These are phyloP conservation scores for Macrolepiota albuminosa DNA, from an alignment of 768 basidiomycete genomes.

Conservation along the genomic window DNA sequence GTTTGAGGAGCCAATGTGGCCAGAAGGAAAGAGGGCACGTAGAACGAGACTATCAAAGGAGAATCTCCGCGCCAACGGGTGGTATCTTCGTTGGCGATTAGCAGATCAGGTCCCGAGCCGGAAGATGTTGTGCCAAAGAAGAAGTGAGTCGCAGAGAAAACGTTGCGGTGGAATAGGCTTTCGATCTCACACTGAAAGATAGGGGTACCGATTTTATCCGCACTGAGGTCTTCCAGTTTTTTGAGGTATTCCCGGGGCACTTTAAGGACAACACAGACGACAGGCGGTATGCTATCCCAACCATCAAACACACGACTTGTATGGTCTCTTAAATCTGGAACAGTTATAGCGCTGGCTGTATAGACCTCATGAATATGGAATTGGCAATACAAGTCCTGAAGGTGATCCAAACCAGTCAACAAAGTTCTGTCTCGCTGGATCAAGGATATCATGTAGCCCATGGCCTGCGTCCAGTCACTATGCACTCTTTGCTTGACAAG, in stretches of 20 bases:
- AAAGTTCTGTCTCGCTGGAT: slow-evolving; percentile 19
- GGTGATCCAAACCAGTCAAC: slow-evolving; percentile 23
- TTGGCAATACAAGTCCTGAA: slow-evolving; percentile 44
- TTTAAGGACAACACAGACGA: slow-evolving; percentile 29
- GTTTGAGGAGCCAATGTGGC: slow-evolving; percentile 14
- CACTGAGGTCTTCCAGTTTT: slow-evolving; percentile 18
- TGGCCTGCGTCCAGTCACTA: slow-evolving; percentile 37
- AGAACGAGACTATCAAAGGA: slow-evolving; percentile 31
- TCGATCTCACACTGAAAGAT: slow-evolving; percentile 30
- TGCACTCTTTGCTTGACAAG: slow-evolving; percentile 31
- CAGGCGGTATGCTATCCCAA: slow-evolving; percentile 27
- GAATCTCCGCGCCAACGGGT: slow-evolving; percentile 28
- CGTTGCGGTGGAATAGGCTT: slow-evolving; percentile 21
- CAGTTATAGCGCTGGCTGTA: slow-evolving; percentile 21
- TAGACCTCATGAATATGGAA: slow-evolving; percentile 36
- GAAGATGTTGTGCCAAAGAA: slow-evolving; percentile 25
- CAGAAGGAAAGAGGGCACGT: slow-evolving; percentile 27
- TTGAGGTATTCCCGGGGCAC: slow-evolving; percentile 28
- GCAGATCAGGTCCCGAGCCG: slow-evolving; percentile 4
- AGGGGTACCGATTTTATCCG: slow-evolving; percentile 25
- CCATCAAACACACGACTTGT: slow-evolving; percentile 18
- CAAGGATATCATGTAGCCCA: slow-evolving; percentile 29
- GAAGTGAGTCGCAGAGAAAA: slow-evolving; percentile 28
- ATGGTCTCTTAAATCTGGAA: neutral
- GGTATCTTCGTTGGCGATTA: slow-evolving; percentile 26